A percentile compares a stretch with the other conserved stretches of the same genome.
These are phyloP conservation scores for Rhizopogon vesiculosus DNA, from an alignment of 768 basidiomycete genomes.

Conservation along the genomic window DNA sequence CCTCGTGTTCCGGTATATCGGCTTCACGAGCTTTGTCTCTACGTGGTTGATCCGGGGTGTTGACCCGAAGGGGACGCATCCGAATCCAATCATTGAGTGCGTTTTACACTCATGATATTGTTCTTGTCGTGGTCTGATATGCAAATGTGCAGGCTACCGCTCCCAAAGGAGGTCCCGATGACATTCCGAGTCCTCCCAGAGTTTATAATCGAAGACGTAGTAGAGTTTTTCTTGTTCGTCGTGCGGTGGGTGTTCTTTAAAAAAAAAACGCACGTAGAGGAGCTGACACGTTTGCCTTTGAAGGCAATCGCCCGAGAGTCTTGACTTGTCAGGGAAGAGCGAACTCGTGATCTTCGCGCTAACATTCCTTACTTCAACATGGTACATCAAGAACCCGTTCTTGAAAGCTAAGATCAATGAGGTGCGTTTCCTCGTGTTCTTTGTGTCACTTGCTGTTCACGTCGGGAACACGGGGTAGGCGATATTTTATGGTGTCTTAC, in stretches of 20 bases:
- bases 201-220: conserved; percentile 90
- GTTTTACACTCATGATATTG: conserved; percentile 20
- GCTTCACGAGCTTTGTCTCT: conserved; percentile 86
- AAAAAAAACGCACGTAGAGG: too few species aligned
- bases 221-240: conserved; percentile 83
- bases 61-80: conserved; percentile 78
- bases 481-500: conserved; percentile 67
- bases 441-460: background rate
- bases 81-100: conserved; percentile 61
- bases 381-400: conserved; percentile 99
- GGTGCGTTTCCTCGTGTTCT: conserved; percentile 34
- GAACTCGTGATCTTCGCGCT: conserved; percentile 85
- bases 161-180: conserved; percentile 82
- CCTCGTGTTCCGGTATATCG: conserved; percentile 69
- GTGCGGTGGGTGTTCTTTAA: conserved; percentile 54
- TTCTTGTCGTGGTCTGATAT: background rate
- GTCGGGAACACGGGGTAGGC: conserved; percentile 38
- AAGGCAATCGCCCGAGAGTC: conserved; percentile 69
- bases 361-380: conserved; percentile 89
- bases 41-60: conserved; percentile 91
- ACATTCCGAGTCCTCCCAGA: conserved; percentile 88
- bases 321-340: conserved; percentile 80
- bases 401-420: conserved; percentile 95
- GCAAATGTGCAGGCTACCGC: conserved; percentile 59
- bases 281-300: background rate